These are phyloP conservation scores for Termitomyces sp. DNA, from an alignment of 768 basidiomycete species.

Conservation along the genomic window DNA sequence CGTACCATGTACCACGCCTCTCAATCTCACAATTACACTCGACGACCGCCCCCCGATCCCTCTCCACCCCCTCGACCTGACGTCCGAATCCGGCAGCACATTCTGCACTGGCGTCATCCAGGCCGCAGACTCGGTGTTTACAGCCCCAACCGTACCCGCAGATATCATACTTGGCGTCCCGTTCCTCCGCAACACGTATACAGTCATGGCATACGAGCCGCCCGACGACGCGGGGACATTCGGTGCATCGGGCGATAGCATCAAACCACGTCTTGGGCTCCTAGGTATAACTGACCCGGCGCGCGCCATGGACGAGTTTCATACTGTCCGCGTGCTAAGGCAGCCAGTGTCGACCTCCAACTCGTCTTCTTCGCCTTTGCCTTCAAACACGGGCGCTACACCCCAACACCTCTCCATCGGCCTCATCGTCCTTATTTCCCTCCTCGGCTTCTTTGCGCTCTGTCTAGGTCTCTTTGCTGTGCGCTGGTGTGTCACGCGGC, in stretches of 20 bases:
- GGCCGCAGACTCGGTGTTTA: constrained; percentile 41
- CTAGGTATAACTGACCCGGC: constrained; percentile 61
- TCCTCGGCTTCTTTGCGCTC: constrained; percentile 56
- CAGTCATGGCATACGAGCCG: constrained; percentile 60
- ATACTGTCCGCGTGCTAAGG: constrained; percentile 63
- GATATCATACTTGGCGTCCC: constrained; percentile 81
- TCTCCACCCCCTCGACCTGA: constrained; percentile 75
- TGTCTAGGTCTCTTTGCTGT: constrained; percentile 51
- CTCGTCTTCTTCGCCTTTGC: not conserved
- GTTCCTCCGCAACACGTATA: constrained; percentile 74
- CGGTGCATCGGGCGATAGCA: not conserved
- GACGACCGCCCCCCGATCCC: constrained; percentile 54
- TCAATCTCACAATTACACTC: constrained; percentile 71
- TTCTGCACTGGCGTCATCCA: constrained; percentile 71
- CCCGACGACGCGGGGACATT: not conserved
- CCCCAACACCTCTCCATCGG: constrained; percentile 50
- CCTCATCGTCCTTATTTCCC: constrained; percentile 57
- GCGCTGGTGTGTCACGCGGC: constrained; percentile 48
- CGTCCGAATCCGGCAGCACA: constrained; percentile 44
- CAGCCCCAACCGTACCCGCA: constrained; percentile 31
- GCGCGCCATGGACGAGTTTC: constrained; percentile 63
- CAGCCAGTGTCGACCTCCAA: constrained; percentile 33
- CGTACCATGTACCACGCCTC: constrained; percentile 64
- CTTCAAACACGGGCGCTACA: constrained; percentile 5
- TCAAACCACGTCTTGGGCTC: constrained; percentile 55